Evolutionary conservation across 75 land plant genomes (phyloP), one percentile per base, ranked within the genome.

Genomic region (Ceratopteris richardii): DNA sequence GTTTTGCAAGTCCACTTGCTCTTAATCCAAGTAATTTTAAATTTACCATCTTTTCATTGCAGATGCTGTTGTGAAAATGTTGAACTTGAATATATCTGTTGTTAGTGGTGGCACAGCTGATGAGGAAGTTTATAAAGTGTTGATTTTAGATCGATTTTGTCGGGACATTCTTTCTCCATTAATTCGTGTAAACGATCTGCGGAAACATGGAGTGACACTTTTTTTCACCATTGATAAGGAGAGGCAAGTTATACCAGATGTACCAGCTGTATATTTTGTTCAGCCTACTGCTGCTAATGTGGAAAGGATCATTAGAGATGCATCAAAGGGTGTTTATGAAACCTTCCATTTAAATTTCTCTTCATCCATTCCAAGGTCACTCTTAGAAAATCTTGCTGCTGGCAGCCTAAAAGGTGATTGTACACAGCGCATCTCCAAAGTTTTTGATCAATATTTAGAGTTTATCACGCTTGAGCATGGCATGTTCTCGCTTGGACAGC

Each of bases 181-280:
- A 29, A 93, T 93, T 66, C 90, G 76, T 31, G 88, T 93, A 28
- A 71, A 80, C 51, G 98, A 85, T 59, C 83, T 93, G 16, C 87
- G 98, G 0, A 89, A 89, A 61, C 98, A 93, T 54, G 98, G 98
- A 20, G 71, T 93, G 31, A 93, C 98, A 0, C 73, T 93, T 14
- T 93, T 71, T 56, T 79, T 89, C 47, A 69, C 75, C 29, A 78
- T 93, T 31, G 96, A 93, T 42, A 83, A 84, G 65, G 90, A 85
- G 31, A 80, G 98, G 3, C 88, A 89, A 39, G 77, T 63, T 26
- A 78, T 93, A 39, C 87, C 79, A 22, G 98, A 89, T 58, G 96
- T 82, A 19, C 98, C 98, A n/a, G 98, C 98, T 16, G 76, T 93
- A 28, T 93, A 93, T 66, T 93, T 93, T 68, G 75, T 89, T 16